Conservation (phyloP, 208 protist species). For the Crithidia fasciculata region DNA sequence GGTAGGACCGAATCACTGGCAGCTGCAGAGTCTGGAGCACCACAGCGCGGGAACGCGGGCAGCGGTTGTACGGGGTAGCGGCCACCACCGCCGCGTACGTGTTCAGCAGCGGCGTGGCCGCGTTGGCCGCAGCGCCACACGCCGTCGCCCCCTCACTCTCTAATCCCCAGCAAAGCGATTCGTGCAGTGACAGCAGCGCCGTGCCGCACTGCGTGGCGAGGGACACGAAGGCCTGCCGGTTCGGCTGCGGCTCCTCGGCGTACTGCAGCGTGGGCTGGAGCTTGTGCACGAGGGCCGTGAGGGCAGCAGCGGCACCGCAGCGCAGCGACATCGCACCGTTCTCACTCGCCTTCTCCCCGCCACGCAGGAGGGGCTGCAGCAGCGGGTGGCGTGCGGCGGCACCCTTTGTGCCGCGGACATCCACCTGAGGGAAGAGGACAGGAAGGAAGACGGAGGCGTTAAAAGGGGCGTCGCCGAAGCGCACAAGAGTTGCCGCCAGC, state of each 20-base stretch:
- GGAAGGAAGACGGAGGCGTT: conserved; percentile 64
- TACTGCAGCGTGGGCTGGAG: conserved; percentile 70
- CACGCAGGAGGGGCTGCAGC: conserved; percentile 74
- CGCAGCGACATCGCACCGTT: conserved; percentile 26
- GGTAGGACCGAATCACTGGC: conserved; percentile 45
- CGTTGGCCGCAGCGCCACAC: background rate
- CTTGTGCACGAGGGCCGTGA: conserved; percentile 56
- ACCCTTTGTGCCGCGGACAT: conserved; percentile 38
- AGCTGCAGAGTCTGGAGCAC: conserved; percentile 53
- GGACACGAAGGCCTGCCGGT: conserved; percentile 72
- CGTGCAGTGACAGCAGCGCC: conserved; percentile 58
- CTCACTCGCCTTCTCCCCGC: background rate
- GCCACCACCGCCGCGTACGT: conserved; percentile 48
- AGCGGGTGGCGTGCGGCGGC: conserved; percentile 53
- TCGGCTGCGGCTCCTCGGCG: conserved; percentile 69
- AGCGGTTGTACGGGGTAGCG: conserved; percentile 80
- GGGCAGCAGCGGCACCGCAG: conserved; percentile 38
- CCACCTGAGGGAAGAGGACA: conserved; percentile 69
- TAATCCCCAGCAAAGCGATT: conserved; percentile 59
- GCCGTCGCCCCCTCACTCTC: conserved; percentile 4
- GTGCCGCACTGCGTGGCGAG: conserved; percentile 69
- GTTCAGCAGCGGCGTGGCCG: conserved; percentile 34
- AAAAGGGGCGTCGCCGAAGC: conserved; percentile 62
- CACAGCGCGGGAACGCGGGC: conserved; percentile 44
- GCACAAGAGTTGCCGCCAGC: conserved; percentile 51